Percentiles rank a stretch among this genome's conserved stretches.
Conservation (phyloP, 2,329 filamentous ascomycete species). For the Ilyonectria mors-panacis region DNA sequence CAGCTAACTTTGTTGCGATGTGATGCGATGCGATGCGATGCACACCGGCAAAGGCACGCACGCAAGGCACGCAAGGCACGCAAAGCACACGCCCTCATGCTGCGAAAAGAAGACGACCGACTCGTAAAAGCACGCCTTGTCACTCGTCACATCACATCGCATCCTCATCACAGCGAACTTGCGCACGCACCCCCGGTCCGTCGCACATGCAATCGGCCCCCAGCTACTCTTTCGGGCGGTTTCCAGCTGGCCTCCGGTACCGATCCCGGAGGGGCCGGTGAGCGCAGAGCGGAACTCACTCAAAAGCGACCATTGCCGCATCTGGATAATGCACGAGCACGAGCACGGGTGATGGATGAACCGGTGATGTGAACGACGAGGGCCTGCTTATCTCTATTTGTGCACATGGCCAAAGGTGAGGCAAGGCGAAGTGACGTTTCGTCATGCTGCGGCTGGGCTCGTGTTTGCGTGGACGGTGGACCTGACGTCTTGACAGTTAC, state of each 20-base stretch:
- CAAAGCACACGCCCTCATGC: constrained; percentile 12
- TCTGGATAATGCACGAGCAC: neutral
- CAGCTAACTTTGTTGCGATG: neutral
- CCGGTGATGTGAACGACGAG: neutral
- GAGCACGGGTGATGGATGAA: neutral
- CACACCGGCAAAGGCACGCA: constrained; percentile 14
- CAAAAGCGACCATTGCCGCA: constrained; percentile 2
- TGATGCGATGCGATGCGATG: constrained; percentile 6
- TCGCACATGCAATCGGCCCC: neutral
- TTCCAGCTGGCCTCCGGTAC: constrained; percentile 33
- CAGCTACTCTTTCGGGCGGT: neutral
- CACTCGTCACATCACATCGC: constrained; percentile 34
- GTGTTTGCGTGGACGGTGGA: neutral
- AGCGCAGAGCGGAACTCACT: neutral
- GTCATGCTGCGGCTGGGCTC: constrained; percentile 5
- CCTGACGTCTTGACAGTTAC: neutral
- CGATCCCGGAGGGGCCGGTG: constrained; percentile 28
- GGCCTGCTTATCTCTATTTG: neutral
- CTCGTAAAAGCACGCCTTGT: constrained; percentile 40
- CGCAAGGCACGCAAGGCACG: neutral
- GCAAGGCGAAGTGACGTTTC: neutral
- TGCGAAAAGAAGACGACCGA: constrained; percentile 18
- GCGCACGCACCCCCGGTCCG: constrained; percentile 2
- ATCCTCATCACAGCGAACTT: neutral
- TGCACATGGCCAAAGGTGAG: neutral